Percentiles rank a stretch among this genome's conserved stretches.
These are phyloP conservation scores for Zancudomyces culisetae DNA, from an alignment of 371 early-diverging fungal genomes.

Conservation along the genomic window DNA sequence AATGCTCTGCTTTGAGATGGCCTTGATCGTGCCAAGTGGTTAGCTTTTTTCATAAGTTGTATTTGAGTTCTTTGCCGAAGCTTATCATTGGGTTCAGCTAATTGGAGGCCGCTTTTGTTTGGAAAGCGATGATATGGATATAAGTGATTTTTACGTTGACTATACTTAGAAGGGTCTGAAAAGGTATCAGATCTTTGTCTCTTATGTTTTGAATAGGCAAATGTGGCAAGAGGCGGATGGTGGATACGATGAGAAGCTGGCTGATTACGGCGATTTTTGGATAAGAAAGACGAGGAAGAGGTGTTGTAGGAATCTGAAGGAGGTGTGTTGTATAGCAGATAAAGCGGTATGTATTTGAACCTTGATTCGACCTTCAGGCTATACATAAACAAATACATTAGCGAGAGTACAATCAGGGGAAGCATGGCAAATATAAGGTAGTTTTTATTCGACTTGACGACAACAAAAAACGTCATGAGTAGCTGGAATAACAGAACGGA, in stretches of 20 bases:
- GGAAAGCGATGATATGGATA: too few species aligned
- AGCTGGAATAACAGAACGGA: conserved; percentile 65
- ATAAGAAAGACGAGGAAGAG: conserved; percentile 7
- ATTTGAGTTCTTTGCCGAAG: too few species aligned
- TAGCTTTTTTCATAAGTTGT: too few species aligned
- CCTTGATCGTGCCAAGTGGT: too few species aligned
- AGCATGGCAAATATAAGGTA: background rate
- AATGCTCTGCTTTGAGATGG: too few species aligned
- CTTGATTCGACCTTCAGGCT: background rate
- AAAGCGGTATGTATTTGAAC: conserved; percentile 10
- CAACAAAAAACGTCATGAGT: background rate
- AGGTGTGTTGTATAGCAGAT: conserved; percentile 20
- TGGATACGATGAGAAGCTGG: background rate
- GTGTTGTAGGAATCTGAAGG: conserved; percentile 19
- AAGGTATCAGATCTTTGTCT: too few species aligned
- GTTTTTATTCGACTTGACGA: background rate
- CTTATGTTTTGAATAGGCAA: too few species aligned
- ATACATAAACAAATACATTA: conserved; percentile 1
- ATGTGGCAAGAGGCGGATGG: too few species aligned
- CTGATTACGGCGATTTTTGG: background rate
- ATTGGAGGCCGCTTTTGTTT: too few species aligned
- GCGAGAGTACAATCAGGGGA: background rate
- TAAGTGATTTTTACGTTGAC: too few species aligned
- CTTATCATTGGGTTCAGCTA: too few species aligned
- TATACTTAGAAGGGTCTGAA: too few species aligned